Evolutionary conservation across 1,284 basidiomycete species (phyloP).

Genomic region (Ustilago nuda): DNA sequence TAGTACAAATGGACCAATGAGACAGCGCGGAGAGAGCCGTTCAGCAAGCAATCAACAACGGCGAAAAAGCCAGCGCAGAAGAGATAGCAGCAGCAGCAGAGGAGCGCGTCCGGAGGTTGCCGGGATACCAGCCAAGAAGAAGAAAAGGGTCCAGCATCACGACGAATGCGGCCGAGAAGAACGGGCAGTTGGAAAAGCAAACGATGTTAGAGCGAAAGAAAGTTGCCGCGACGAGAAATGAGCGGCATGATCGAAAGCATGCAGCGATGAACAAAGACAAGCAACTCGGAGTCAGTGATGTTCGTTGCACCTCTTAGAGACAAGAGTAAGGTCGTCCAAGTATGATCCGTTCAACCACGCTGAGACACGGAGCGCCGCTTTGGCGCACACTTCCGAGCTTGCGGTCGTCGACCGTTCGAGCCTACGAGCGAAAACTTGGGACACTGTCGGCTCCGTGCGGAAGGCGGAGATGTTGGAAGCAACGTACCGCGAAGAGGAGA

Average conservation of each 20-base stretch:
- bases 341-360: no score
- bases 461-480: no score
- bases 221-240: not conserved
- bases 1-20: slow-evolving; percentile 11
- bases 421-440: no score
- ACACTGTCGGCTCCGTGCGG: no score
- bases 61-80: not conserved
- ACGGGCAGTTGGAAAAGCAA: slow-evolving; percentile 1
- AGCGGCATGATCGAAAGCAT: not conserved
- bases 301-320: no score
- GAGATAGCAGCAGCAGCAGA: not conserved
- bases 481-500: not conserved
- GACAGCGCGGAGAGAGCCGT: slow-evolving; percentile 36
- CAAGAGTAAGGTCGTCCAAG: no score
- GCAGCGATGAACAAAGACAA: not conserved
- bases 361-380: no score
- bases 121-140: slow-evolving; percentile 19
- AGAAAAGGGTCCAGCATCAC: not conserved
- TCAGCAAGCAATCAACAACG: not conserved
- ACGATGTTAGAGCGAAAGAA: slow-evolving; percentile 20
- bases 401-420: no score
- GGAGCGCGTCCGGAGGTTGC: slow-evolving; percentile 35
- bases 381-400: no score
- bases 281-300: no score
- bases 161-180: slow-evolving; percentile 4